Percentiles rank a stretch among this genome's conserved stretches.
Conservation (phyloP, 352 stramenopile genomes). For the Discostella stelligera region DNA sequence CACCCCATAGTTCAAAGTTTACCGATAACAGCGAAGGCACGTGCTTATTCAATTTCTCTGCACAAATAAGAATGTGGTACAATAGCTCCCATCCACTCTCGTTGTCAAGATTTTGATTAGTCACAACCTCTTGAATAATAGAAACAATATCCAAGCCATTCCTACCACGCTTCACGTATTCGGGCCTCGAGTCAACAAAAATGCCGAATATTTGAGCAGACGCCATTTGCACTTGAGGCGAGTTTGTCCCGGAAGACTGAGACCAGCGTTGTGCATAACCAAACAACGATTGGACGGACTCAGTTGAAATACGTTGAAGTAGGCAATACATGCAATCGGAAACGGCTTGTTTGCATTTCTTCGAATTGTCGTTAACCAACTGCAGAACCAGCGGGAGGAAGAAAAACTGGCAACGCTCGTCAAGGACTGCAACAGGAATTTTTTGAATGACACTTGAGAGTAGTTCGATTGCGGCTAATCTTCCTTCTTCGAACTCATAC, state of each 20-base stretch:
- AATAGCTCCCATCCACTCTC: constrained; percentile 69
- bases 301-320: constrained; percentile 87
- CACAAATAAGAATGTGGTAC: constrained; percentile 75
- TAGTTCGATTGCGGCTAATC: constrained; percentile 88
- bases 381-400: constrained; percentile 94
- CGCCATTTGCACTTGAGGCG: constrained; percentile 54
- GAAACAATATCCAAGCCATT: constrained; percentile 47
- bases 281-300: constrained; percentile 88
- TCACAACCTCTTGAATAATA: constrained; percentile 31
- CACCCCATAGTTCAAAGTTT: constrained; percentile 55
- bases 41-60: constrained; percentile 67
- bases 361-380: constrained; percentile 92
- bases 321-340: constrained; percentile 85
- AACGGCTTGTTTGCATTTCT: constrained; percentile 86
- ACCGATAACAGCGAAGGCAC: constrained; percentile 29
- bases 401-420: constrained; percentile 90
- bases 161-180: constrained; percentile 64
- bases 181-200: constrained; percentile 68
- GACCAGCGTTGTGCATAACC: constrained; percentile 89
- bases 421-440: constrained; percentile 89
- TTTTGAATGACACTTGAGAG: constrained; percentile 89
- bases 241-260: constrained; percentile 58
- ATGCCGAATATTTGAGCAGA: constrained; percentile 78
- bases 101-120: constrained; percentile 27
- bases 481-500: constrained; percentile 93